Conservation (phyloP, 192 early-diverging fungal genomes). For the Coemansia sp. region DNA sequence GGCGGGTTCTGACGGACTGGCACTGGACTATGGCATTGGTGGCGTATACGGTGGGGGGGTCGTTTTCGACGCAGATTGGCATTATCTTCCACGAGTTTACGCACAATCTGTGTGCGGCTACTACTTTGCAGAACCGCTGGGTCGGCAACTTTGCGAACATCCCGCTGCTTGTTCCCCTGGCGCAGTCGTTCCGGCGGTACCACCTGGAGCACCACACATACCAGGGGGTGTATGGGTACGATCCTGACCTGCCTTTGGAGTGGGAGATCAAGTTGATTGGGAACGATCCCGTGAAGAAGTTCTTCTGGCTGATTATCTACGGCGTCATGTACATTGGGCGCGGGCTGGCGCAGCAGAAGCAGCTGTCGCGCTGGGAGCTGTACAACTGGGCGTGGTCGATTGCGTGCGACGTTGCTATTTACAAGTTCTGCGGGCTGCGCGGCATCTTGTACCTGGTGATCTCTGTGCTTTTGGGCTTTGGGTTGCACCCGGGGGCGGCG, state of each 20-base stretch:
- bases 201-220: conserved; percentile 98
- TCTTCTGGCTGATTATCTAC: conserved; percentile 82
- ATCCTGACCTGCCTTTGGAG: conserved; percentile 90
- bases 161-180: conserved; percentile 76
- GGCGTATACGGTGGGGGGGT: conserved; percentile 81
- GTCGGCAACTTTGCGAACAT: conserved; percentile 85
- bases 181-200: conserved; percentile 79
- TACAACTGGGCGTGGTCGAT: conserved; percentile 75
- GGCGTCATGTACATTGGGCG: conserved; percentile 84
- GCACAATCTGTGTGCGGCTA: conserved; percentile 79
- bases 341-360: conserved; percentile 67
- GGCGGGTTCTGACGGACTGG: conserved; percentile 60
- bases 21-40: conserved; percentile 65
- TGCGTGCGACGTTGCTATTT: conserved; percentile 57
- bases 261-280: conserved; percentile 80
- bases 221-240: conserved; percentile 91
- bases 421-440: conserved; percentile 58
- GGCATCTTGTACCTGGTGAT: conserved; percentile 68
- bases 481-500: conserved; percentile 88
- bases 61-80: conserved; percentile 76
- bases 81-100: conserved; percentile 92
- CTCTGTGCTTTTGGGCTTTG: conserved; percentile 80
- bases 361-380: conserved; percentile 73
- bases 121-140: conserved; percentile 75
- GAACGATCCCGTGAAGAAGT: conserved; percentile 67